Base-by-base conservation (phyloP, 202 grass and related monocot genomes). In the Saccharum hybrid region DNA sequence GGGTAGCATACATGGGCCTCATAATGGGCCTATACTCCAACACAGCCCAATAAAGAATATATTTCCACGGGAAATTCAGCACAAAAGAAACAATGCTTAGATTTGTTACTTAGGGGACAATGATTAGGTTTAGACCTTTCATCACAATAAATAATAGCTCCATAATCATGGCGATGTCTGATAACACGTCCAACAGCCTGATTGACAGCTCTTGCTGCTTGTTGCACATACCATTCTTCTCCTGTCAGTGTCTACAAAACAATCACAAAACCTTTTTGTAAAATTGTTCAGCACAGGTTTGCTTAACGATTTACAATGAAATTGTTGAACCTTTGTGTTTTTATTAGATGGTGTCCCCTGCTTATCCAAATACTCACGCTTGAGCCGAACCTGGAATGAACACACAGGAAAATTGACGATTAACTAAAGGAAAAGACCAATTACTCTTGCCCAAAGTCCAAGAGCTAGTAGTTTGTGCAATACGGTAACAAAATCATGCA, bases 61-160 rank as follows among this genome's bases (percentile, higher is more conserved):
- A 30, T 10, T 48, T 72, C 41, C 3, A 22, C 83, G 9, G 18
- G 34, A 73, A 61, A 8, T 74, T 34, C 33, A 83, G 80, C n/a
- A 65, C 68, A 87, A 81, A 85, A 59, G 15, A 68, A 85, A 66
- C 10, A 64, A 82, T 65, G 30, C 57, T 74, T 86, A 77, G 19
- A 75, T 67, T 82, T 12, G 18, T 60, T 75, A 10, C 60, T 63
- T 38, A 64, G 30, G 80, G 81, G 51, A 21, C 37, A 40, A 52
- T 83, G 79, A 67, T 66, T 68, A 80, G 59, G 88, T 81, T 67
- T 72, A 60, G 63, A 98, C 95, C 95, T 94, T 93, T 98, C 92
- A 9, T 98, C 95, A 63, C 92, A 98, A 77, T 94, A 98, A 87
- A 98, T 87, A 75, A 98, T 98, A 89, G 92, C 95, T 80, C 95